Percentiles rank a stretch among this genome's conserved stretches.
Evolutionary conservation across 2,329 filamentous ascomycete species (phyloP).

Genomic region (Venturia effusa): DNA sequence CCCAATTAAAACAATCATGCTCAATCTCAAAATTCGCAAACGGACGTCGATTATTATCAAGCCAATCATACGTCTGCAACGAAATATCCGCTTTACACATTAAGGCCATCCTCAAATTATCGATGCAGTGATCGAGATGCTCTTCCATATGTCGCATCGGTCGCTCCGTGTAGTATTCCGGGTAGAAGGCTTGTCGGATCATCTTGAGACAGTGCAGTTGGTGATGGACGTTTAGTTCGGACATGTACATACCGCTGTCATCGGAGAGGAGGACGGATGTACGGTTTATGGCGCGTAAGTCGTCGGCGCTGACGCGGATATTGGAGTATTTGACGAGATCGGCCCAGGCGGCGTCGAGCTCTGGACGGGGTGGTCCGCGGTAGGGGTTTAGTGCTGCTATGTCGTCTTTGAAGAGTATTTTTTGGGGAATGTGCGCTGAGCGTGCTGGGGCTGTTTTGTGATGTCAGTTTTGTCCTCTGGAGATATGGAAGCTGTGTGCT

Average conservation of each 20-base stretch:
- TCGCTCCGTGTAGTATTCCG: neutral
- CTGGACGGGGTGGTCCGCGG: neutral
- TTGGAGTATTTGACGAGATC: neutral
- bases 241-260: neutral
- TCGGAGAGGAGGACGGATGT: neutral
- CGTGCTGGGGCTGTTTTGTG: neutral
- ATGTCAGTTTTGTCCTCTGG: neutral
- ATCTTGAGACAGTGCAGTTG: neutral
- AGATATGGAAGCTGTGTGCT: neutral
- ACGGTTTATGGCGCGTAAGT: neutral
- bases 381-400: neutral
- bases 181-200: neutral
- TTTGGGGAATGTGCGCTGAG: neutral
- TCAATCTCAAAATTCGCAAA: neutral
- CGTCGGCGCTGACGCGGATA: neutral
- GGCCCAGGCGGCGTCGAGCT: neutral
- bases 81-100: neutral
- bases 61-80: conserved; percentile 27
- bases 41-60: conserved; percentile 31
- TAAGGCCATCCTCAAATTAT: neutral
- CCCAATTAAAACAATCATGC: neutral
- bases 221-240: neutral
- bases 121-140: neutral
- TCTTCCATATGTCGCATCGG: neutral
- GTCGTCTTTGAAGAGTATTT: neutral